These are phyloP conservation scores for Pseudomicrostroma phylloplanum DNA, from an alignment of 1,284 basidiomycete genomes.

Conservation along the genomic window DNA sequence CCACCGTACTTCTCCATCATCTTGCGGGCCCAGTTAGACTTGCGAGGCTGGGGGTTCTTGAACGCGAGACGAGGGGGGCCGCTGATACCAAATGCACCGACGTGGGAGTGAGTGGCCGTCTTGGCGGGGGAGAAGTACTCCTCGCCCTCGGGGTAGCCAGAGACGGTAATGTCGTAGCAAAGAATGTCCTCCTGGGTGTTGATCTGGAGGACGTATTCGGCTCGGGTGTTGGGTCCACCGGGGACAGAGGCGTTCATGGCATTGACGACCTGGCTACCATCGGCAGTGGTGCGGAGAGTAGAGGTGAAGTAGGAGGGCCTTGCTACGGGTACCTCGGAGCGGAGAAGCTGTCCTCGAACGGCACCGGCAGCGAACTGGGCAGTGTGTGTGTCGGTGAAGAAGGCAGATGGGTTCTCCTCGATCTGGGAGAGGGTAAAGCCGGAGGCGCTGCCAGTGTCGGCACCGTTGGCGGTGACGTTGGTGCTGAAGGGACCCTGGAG, in stretches of 20 bases:
- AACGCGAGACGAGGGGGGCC: constrained; percentile 47
- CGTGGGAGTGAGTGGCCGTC: constrained; percentile 52
- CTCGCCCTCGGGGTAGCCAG: constrained; percentile 25
- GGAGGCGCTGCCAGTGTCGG: constrained; percentile 15
- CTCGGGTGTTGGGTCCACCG: constrained; percentile 11
- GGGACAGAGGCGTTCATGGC: constrained; percentile 4
- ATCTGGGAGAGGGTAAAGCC: constrained; percentile 29
- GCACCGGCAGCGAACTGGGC: constrained; percentile 41
- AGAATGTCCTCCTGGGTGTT: constrained; percentile 17
- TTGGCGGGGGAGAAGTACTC: constrained; percentile 46
- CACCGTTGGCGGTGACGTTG: constrained; percentile 20
- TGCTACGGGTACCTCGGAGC: constrained; percentile 16
- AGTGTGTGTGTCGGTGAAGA: constrained; percentile 26
- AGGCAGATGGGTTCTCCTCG: constrained; percentile 14
- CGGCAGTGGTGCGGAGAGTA: constrained; percentile 11
- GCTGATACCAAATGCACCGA: constrained; percentile 38
- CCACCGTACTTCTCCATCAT: too few relatives aligned
- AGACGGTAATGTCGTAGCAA: constrained; percentile 34
- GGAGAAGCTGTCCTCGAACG: constrained; percentile 49
- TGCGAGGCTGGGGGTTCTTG: constrained; percentile 17
- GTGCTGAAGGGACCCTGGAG: constrained; percentile 51
- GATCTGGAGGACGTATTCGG: constrained; percentile 16
- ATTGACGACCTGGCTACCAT: constrained; percentile 15
- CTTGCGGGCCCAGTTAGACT: too few relatives aligned
- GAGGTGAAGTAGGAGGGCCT: constrained; percentile 14